phyloP scores from a whole-genome alignment of 345 rosid species.

The Pugionium cornutum region DNA sequence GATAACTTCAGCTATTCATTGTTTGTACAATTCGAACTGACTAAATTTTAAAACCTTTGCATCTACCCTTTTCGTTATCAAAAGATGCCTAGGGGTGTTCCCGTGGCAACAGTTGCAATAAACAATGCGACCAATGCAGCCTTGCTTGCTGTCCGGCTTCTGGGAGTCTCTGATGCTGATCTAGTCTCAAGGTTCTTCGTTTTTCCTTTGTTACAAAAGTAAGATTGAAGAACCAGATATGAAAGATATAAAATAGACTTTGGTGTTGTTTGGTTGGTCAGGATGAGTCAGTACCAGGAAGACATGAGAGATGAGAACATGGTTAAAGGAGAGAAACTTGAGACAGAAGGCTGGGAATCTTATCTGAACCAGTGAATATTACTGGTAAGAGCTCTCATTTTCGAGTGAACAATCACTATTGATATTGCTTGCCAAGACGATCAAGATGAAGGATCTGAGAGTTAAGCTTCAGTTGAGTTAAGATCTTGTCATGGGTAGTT shows the following conservation, averaged over 20 bases:
- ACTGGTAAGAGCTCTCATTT: not conserved
- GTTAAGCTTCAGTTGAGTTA: conserved; percentile 25
- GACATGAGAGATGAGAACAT: conserved; percentile 71
- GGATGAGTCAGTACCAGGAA: conserved; percentile 91
- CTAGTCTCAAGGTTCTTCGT: conserved; percentile 49
- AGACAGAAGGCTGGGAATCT: conserved; percentile 72
- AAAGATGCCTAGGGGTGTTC: conserved; percentile 97
- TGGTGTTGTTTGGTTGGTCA: conserved; percentile 33
- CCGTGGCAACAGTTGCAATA: conserved; percentile 91
- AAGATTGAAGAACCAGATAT: not conserved
- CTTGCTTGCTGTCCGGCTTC: conserved; percentile 73
- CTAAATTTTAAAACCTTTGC: not conserved
- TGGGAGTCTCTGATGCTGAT: conserved; percentile 72
- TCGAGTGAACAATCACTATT: not conserved
- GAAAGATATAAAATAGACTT: not conserved
- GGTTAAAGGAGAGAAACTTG: conserved; percentile 70
- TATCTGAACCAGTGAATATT: conserved; percentile 52
- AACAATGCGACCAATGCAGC: conserved; percentile 89
- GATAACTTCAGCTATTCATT: conserved; percentile 8
- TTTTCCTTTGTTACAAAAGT: conserved; percentile 1
- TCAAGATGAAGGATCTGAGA: conserved; percentile 10
- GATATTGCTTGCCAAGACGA: conserved; percentile 28
- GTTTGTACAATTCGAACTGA: not conserved
- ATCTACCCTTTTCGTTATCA: not conserved
- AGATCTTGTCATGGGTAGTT: not conserved